Conservation (phyloP, 2,329 filamentous ascomycete genomes). For the Ophiosphaerella narmari region DNA sequence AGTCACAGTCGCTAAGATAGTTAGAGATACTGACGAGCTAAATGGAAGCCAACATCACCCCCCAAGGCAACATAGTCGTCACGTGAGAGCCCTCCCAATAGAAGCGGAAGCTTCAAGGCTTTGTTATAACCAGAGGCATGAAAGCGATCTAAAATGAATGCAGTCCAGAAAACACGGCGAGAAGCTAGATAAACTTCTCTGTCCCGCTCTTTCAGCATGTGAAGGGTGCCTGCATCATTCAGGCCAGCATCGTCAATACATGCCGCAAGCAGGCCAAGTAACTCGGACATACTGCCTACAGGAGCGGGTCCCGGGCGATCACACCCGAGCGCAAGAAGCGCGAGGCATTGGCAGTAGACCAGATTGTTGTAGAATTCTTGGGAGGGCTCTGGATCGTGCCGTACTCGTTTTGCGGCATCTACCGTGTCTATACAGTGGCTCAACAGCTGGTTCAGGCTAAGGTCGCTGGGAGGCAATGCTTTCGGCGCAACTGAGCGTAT, state of each 20-base stretch:
- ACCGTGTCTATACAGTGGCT: constrained; percentile 35
- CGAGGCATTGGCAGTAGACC: constrained; percentile 40
- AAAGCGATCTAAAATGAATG: constrained; percentile 45
- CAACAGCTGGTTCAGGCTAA: constrained; percentile 32
- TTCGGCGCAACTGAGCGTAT: constrained; percentile 39
- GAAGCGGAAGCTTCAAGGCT: constrained; percentile 38
- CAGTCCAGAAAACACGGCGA: constrained; percentile 43
- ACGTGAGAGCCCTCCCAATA: constrained; percentile 36
- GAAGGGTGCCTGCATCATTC: constrained; percentile 35
- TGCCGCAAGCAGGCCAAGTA: constrained; percentile 39
- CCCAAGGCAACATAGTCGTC: constrained; percentile 35
- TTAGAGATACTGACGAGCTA: constrained; percentile 38
- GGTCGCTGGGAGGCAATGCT: constrained; percentile 31
- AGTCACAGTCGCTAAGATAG: constrained; percentile 1
- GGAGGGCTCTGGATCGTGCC: constrained; percentile 31
- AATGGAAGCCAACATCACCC: constrained; percentile 40
- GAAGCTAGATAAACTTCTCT: constrained; percentile 34
- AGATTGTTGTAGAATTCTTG: constrained; percentile 39
- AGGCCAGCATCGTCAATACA: constrained; percentile 37
- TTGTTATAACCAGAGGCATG: constrained; percentile 41
- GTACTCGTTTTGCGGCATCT: constrained; percentile 34
- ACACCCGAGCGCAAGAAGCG: constrained; percentile 38
- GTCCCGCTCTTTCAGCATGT: constrained; percentile 35
- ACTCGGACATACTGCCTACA: constrained; percentile 33
- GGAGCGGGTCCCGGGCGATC: constrained; percentile 36